phyloP scores from a whole-genome alignment of 345 rosid species.

The Erucastrum elatum region DNA sequence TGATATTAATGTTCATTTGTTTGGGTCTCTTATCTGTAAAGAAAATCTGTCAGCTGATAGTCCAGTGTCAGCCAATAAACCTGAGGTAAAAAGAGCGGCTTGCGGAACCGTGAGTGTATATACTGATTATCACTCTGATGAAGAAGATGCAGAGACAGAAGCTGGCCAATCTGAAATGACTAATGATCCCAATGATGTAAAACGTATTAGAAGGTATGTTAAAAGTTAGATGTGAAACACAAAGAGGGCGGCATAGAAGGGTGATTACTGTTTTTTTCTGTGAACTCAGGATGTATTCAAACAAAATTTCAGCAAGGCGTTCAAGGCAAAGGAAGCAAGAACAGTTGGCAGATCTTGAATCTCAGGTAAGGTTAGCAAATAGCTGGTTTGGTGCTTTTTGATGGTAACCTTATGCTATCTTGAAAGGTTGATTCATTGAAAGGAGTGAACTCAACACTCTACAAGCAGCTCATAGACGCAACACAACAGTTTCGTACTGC shows the following conservation, averaged over 20 bases:
- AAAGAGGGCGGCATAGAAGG: neutral
- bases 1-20: conserved; percentile 16
- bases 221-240: neutral
- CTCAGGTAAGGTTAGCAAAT: conserved; percentile 45
- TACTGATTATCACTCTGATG: conserved; percentile 53
- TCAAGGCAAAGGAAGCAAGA: conserved; percentile 78
- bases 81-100: conserved; percentile 38
- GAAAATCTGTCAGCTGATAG: conserved; percentile 49
- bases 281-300: conserved; percentile 61
- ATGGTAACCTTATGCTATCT: conserved; percentile 19
- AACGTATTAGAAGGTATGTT: conserved; percentile 63
- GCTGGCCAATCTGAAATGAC: conserved; percentile 62
- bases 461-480: conserved; percentile 59
- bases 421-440: conserved; percentile 62
- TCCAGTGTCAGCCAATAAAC: conserved; percentile 48
- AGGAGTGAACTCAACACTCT: conserved; percentile 57
- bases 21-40: conserved; percentile 5
- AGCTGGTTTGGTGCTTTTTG: conserved; percentile 16
- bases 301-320: conserved; percentile 77
- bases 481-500: conserved; percentile 55
- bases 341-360: conserved; percentile 59
- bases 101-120: conserved; percentile 41
- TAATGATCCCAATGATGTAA: conserved; percentile 48
- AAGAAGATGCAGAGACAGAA: conserved; percentile 64
- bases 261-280: neutral